Base-by-base conservation (phyloP, 257 asterid genomes). In the Nicotiana tomentosiformis region DNA sequence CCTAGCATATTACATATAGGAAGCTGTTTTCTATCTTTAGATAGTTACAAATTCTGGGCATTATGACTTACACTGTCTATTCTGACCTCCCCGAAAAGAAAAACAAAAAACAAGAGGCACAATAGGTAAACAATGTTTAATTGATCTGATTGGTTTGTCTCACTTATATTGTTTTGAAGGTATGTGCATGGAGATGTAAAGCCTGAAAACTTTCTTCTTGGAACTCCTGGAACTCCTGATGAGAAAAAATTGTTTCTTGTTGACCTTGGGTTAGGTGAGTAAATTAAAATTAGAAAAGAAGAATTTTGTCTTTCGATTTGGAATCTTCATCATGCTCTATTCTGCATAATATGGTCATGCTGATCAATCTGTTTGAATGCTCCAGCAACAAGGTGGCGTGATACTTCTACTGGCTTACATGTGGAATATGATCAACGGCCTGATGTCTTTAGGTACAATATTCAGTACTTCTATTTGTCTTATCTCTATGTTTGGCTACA, bases 181-280 rank as follows among this genome's bases (percentile, higher is more conserved):
- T 91, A 88, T 90, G 97, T 92, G 86, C 97, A 92, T 64, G 97
- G 97, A 55, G 97, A 92, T 88, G 92, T 92, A 23, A 92, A 92
- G 87, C 97, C 97, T 2, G 97, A 92, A 89, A 92, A 91, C 82
- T 92, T 92, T 84, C 87, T 92, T 86, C 97, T 92, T 82, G 97
- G 97, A 83, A 83, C 90, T 70, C 89, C 95, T 7, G 97, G 97
- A 84, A 90, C 93, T 77, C 82, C 91, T 51, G 93, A 91, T 57
- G 95, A 88, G 87, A 90, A 91, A 86, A 92, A 86, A 61, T 90
- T 92, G 37, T 92, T 87, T 88, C 83, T 92, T 83, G 90, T 91
- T 84, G 93, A 91, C 88, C 95, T 92, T 87, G 95, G 97, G 80
- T 85, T 92, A 82, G 97, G 97, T 92, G 88, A 81, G 80, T 74